Conservation (phyloP, 441 rosid genomes). For the Jatropha podagrica region DNA sequence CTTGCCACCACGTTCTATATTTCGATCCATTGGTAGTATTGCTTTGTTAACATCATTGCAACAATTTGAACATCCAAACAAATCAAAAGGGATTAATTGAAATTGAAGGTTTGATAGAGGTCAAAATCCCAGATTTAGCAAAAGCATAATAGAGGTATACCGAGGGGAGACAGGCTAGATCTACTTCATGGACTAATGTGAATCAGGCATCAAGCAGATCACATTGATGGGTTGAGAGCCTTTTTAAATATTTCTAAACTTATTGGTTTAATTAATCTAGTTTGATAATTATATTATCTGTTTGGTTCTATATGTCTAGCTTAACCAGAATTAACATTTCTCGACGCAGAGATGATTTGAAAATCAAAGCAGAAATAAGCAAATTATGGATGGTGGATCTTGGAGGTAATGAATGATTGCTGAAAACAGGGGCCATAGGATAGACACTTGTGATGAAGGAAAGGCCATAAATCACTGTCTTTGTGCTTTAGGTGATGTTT, state of each 20-base stretch:
- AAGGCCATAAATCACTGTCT: constrained; percentile 87
- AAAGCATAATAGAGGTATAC: constrained; percentile 82
- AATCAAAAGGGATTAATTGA: constrained; percentile 76
- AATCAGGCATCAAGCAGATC: constrained; percentile 92
- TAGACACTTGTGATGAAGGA: constrained; percentile 81
- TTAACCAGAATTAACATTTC: constrained; percentile 72
- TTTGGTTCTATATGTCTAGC: constrained; percentile 67
- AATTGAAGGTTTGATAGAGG: constrained; percentile 78
- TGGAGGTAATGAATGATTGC: constrained; percentile 82
- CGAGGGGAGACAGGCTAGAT: constrained; percentile 66
- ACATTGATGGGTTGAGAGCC: constrained; percentile 71
- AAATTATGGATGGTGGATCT: constrained; percentile 98
- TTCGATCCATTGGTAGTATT: too few species aligned
- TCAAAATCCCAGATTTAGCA: constrained; percentile 50
- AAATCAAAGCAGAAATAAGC: constrained; percentile 62
- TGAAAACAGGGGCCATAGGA: constrained; percentile 82
- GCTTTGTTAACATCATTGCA: constrained; percentile 35
- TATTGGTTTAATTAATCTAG: constrained; percentile 26
- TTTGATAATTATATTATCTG: constrained; percentile 48
- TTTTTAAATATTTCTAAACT: constrained; percentile 14
- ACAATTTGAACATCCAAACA: constrained; percentile 87
- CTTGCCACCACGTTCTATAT: too few species aligned
- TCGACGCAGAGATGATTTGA: constrained; percentile 50
- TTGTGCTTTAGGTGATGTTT: constrained; percentile 87
- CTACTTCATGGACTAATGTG: constrained; percentile 86